Conservation (phyloP, 2,329 filamentous ascomycete species). For the Aphanoascus verrucosus region DNA sequence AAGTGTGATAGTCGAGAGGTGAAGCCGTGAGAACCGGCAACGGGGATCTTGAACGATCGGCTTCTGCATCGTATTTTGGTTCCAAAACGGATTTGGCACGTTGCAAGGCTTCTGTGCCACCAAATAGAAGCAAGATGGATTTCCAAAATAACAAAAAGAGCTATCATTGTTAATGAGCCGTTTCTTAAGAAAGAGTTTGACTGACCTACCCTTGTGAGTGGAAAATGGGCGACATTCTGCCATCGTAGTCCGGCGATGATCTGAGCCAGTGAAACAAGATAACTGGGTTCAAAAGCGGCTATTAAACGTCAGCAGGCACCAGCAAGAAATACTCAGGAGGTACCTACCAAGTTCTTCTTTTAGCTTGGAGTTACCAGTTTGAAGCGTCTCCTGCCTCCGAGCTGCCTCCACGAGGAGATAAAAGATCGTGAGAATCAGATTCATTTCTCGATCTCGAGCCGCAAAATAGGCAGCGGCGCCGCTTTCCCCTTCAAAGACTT, state of each 20-base stretch:
- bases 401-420: conserved; percentile 36
- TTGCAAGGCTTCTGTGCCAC: conserved; percentile 62
- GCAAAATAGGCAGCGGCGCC: conserved; percentile 26
- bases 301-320: conserved; percentile 19
- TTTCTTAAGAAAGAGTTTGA: conserved; percentile 15
- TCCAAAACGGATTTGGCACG: conserved; percentile 61
- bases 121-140: conserved; percentile 73
- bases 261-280: conserved; percentile 63
- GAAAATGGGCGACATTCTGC: conserved; percentile 47
- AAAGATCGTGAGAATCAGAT: conserved; percentile 34
- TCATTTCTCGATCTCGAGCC: conserved; percentile 32
- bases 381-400: conserved; percentile 26
- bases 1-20: conserved; percentile 89
- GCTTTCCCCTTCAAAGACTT: conserved; percentile 25
- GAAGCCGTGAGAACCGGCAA: conserved; percentile 83
- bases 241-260: conserved; percentile 59
- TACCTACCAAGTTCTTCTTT: conserved; percentile 16
- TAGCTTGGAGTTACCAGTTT: conserved; percentile 7
- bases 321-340: conserved; percentile 15
- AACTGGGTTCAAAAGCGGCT: conserved; percentile 53
- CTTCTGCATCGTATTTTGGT: conserved; percentile 43
- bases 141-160: conserved; percentile 87
- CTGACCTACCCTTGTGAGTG: conserved; percentile 50
- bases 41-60: conserved; percentile 42
- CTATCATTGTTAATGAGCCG: conserved; percentile 28